Percentiles rank a stretch among this genome's conserved stretches.
phyloP scores from a whole-genome alignment of 225 moss, liverwort and hornwort species.

The Pleurozium schreberi region DNA sequence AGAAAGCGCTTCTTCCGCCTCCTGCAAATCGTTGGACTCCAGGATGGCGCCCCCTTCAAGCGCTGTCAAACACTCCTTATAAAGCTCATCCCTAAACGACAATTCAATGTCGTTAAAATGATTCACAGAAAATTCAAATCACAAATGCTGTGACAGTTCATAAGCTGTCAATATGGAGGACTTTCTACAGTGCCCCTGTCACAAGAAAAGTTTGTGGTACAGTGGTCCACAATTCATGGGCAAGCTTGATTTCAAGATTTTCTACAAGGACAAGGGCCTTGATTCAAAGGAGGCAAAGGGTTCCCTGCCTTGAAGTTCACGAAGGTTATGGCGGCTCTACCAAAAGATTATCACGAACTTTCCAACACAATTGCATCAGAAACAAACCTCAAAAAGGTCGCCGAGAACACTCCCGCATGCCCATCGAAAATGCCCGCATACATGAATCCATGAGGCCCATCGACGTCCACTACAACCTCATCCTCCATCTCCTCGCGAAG shows the following conservation, averaged over 20 bases:
- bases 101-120: not conserved
- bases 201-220: too few relatives aligned
- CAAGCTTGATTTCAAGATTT: not conserved
- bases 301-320: not conserved
- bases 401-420: constrained; percentile 57
- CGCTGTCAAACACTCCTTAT: constrained; percentile 61
- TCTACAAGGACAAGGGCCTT: not conserved
- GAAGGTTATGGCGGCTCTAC: not conserved
- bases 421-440: constrained; percentile 87
- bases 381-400: constrained; percentile 48
- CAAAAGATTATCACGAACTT: not conserved
- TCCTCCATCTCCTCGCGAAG: constrained; percentile 91
- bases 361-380: not conserved
- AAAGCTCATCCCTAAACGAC: constrained; percentile 68
- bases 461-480: constrained; percentile 34
- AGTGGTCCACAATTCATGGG: not conserved
- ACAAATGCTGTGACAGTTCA: not conserved
- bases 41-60: constrained; percentile 61
- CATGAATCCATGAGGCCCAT: constrained; percentile 52
- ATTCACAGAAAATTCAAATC: not conserved
- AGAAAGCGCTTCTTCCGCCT: constrained; percentile 52
- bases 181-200: not conserved
- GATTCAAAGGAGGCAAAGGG: not conserved
- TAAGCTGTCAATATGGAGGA: not conserved
- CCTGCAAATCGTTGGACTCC: constrained; percentile 37